Percentiles rank a stretch among this genome's conserved stretches.
These are phyloP conservation scores for Gypsophila paniculata DNA, from an alignment of 179 eudicot genomes.

Conservation along the genomic window DNA sequence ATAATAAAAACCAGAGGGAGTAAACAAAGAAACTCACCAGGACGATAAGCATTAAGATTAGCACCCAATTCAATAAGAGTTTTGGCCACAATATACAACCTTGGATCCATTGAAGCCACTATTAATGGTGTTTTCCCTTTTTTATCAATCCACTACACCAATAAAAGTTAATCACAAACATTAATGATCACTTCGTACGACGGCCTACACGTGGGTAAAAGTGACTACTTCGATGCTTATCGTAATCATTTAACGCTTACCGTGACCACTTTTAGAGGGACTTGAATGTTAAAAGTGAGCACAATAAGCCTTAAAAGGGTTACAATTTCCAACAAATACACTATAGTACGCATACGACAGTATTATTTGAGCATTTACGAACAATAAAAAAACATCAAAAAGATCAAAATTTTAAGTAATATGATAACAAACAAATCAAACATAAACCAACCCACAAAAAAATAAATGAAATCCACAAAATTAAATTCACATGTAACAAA, in stretches of 20 bases:
- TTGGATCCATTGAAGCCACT: slow-evolving; percentile 66
- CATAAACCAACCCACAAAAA: slow-evolving; percentile 20
- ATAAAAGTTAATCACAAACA: slow-evolving; percentile 15
- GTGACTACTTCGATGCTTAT: too few relatives aligned
- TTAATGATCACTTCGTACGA: too few relatives aligned
- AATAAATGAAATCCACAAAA: background rate
- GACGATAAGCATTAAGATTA: slow-evolving; percentile 80
- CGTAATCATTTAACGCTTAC: too few relatives aligned
- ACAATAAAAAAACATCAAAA: too few relatives aligned
- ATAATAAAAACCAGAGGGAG: background rate
- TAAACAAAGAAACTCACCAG: slow-evolving; percentile 41
- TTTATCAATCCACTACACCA: slow-evolving; percentile 74
- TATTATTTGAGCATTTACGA: too few relatives aligned
- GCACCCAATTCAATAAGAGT: slow-evolving; percentile 93
- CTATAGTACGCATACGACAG: too few relatives aligned
- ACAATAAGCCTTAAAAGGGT: too few relatives aligned
- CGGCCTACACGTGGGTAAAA: too few relatives aligned
- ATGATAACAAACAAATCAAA: background rate
- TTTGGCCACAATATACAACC: slow-evolving; percentile 60
- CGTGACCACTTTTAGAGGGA: too few relatives aligned
- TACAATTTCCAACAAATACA: too few relatives aligned
- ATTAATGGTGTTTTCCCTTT: slow-evolving; percentile 90
- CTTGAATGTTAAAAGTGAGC: too few relatives aligned
- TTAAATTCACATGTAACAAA: background rate
- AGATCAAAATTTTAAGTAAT: too few relatives aligned